Conservation (phyloP, 495 filamentous ascomycete species). For the Xylaria curta region DNA sequence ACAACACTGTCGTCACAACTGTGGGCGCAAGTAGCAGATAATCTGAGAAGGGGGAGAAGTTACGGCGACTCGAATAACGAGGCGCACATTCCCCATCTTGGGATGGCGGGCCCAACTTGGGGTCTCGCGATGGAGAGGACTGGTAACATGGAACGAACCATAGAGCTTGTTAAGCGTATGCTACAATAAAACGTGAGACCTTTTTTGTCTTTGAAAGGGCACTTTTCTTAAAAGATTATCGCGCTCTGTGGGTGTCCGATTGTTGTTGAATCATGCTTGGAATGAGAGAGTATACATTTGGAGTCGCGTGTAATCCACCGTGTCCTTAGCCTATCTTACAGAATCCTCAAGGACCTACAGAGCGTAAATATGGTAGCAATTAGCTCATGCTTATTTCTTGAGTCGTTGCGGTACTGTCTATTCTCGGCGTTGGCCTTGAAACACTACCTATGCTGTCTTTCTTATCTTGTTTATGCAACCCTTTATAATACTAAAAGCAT, state of each 20-base stretch:
- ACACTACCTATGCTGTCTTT: too few species aligned
- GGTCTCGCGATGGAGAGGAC: constrained; percentile 18
- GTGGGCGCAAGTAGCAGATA: constrained; percentile 17
- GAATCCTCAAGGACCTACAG: background rate
- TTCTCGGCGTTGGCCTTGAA: too few species aligned
- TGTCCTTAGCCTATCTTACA: background rate
- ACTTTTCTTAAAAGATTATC: background rate
- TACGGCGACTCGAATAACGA: background rate
- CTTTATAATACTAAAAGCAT: background rate
- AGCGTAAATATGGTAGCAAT: too few species aligned
- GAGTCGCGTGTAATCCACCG: background rate
- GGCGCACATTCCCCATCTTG: background rate
- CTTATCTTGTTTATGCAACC: too few species aligned
- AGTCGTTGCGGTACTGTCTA: too few species aligned
- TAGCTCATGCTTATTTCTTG: too few species aligned
- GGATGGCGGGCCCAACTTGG: background rate
- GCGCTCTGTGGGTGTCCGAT: background rate
- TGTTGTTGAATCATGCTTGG: background rate
- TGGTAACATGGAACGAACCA: background rate
- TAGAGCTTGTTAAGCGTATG: constrained; percentile 9
- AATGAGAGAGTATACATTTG: background rate
- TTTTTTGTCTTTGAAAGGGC: background rate
- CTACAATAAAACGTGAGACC: background rate
- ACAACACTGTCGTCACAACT: constrained; percentile 23
- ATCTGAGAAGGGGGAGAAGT: background rate